Evolutionary conservation across 1,284 basidiomycete species (phyloP), one percentile per base, ranked within the genome.

Genomic region (Trichosporon sp.): DNA sequence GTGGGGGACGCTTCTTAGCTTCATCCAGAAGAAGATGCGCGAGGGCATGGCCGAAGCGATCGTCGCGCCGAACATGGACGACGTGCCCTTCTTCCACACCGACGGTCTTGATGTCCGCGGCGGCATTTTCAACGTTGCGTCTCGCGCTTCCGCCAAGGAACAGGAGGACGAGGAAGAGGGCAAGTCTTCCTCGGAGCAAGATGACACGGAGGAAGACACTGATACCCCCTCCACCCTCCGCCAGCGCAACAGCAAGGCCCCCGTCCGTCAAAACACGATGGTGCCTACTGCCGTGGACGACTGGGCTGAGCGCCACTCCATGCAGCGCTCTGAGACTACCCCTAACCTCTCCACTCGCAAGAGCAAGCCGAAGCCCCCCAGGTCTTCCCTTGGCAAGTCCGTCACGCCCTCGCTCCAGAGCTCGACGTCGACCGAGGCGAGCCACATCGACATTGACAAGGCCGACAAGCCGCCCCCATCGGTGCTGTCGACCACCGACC

Each of bases 41-140:
- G 93, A 97, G 81, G 91, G 94, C 94, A 91, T 98, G 66, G 88
- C 89, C 77, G 96, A 99, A 78, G 96, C 94, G 0, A 88, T 99
- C 35, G 96, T 99, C 10, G 85, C 96, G 77, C 97, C 97, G 7
- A 94, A 98, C 84, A 96, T 98, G 93, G 96, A 99, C 83, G 96
- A 98, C 79, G 91, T 98, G 71, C 88, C 95, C 2, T 98, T 96
- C 88, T 98, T 97, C 81, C 92, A 96, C 81, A 96, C 92, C 56
- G 81, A 84, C 0, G 79, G 84, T 4, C 89, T 89, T 71, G 78
- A 84, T 56, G 88, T 89, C 72, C 90, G 96, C 59, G 96, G 96
- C 66, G 96, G 95, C 2, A 92, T 99, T 75, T 98, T 92, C 88
- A 88, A 90, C 14, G 92, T 94, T 74, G 91, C 94, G 0, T 63